Evolutionary conservation across 2,329 filamentous ascomycete genomes (phyloP).

Genomic region (Aspergillus bombycis): DNA sequence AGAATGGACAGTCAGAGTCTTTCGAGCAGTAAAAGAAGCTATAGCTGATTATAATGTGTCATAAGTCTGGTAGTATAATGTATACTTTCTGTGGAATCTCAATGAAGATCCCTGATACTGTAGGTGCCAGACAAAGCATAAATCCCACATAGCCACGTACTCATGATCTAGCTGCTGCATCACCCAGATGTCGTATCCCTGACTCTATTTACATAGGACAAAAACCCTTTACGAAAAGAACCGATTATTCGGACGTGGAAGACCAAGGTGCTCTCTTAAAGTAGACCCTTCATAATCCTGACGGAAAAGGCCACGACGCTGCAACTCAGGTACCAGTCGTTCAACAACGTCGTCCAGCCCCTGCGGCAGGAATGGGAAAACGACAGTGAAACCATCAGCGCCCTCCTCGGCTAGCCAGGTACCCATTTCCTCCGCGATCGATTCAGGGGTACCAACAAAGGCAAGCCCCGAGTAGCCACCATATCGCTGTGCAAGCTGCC

Average conservation of each 20-base stretch:
- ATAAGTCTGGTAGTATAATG: neutral
- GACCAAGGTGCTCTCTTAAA: constrained; percentile 58
- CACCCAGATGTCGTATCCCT: neutral
- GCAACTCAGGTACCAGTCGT: constrained; percentile 54
- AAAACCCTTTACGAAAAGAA: constrained; percentile 33
- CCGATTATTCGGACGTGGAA: constrained; percentile 51
- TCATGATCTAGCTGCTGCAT: neutral
- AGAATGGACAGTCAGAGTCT: neutral
- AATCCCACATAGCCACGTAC: neutral
- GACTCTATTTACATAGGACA: neutral
- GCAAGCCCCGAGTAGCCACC: constrained; percentile 56
- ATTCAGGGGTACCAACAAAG: constrained; percentile 55
- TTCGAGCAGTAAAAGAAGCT: no score
- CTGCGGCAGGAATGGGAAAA: constrained; percentile 55
- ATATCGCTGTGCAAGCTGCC: constrained; percentile 55
- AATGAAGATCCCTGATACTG: neutral
- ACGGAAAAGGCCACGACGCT: constrained; percentile 55
- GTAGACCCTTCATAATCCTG: constrained; percentile 57
- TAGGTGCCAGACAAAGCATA: no score
- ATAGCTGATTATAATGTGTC: neutral
- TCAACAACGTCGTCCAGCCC: constrained; percentile 55
- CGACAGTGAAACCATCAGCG: constrained; percentile 57
- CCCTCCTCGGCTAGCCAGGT: constrained; percentile 53
- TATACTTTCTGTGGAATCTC: neutral
- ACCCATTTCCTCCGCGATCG: constrained; percentile 54